Evolutionary conservation across 1,284 basidiomycete genomes (phyloP).

Genomic region (Porogramme epimiltina): DNA sequence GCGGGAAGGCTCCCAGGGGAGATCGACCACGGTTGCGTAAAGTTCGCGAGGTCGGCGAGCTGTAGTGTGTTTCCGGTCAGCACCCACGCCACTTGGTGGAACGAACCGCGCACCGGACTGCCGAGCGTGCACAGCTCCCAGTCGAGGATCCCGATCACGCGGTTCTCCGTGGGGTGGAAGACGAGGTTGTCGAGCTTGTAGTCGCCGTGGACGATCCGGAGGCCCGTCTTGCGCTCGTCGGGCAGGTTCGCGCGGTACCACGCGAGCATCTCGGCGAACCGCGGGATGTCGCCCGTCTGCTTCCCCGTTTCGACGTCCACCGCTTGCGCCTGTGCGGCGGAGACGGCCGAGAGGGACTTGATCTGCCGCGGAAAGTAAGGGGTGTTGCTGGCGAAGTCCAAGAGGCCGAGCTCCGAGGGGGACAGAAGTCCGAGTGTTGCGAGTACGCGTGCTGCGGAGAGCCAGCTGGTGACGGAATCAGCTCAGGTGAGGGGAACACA

Average conservation of each 20-base stretch:
- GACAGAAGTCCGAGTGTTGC: conserved; percentile 75
- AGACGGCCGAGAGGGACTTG: conserved; percentile 78
- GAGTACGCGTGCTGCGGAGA: conserved; percentile 74
- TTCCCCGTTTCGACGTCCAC: conserved; percentile 66
- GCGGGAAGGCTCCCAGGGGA: conserved; percentile 39
- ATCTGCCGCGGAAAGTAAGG: conserved; percentile 94
- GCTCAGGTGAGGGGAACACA: too few relatives aligned
- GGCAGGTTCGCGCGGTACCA: conserved; percentile 83
- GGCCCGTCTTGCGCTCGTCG: conserved; percentile 68
- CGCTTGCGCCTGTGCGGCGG: conserved; percentile 68
- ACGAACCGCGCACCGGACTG: conserved; percentile 61
- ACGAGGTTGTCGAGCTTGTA: conserved; percentile 97
- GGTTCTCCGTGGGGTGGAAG: conserved; percentile 90
- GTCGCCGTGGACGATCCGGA: conserved; percentile 91
- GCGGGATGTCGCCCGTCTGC: conserved; percentile 68
- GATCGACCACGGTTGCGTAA: conserved; percentile 85
- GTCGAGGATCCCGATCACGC: conserved; percentile 93
- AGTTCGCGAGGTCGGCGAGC: conserved; percentile 92
- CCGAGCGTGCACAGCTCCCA: conserved; percentile 97
- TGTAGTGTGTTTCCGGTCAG: conserved; percentile 29
- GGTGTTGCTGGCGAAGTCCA: conserved; percentile 75
- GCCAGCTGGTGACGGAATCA: conserved; percentile 55
- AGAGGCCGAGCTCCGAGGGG: conserved; percentile 72
- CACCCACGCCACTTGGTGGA: neutral
- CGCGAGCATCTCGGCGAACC: conserved; percentile 68